These are phyloP conservation scores for Paecilomyces variotii DNA, from an alignment of 2,329 filamentous ascomycete species.

Conservation along the genomic window DNA sequence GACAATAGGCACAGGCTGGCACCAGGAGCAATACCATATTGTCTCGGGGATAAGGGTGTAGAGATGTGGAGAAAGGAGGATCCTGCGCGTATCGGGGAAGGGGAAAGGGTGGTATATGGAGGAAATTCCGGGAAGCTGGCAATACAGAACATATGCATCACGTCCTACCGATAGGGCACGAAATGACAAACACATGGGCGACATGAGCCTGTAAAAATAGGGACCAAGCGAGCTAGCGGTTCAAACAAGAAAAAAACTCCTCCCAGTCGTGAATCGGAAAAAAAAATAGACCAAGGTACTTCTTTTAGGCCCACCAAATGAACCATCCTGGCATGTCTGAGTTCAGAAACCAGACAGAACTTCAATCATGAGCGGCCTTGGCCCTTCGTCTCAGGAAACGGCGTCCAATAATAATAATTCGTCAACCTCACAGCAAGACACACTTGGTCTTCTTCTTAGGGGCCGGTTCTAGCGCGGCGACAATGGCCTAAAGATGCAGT, in stretches of 20 bases:
- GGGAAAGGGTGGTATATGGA: not conserved
- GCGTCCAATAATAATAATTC: not conserved
- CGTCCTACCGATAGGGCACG: not conserved
- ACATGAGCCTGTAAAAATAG: not conserved
- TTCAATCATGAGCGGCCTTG: not conserved
- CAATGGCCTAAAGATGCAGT: constrained; percentile 62
- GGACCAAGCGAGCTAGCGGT: not conserved
- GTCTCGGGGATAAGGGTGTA: not conserved
- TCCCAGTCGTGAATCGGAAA: not conserved
- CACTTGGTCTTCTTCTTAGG: constrained; percentile 74
- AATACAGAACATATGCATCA: constrained; percentile 1
- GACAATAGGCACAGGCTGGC: not conserved
- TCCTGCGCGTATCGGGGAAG: not conserved
- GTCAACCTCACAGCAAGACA: constrained; percentile 52
- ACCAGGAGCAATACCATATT: not conserved
- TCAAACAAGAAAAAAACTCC: not conserved
- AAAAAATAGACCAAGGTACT: not conserved
- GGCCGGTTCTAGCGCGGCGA: constrained; percentile 82
- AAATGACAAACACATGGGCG: not conserved
- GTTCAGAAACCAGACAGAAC: not conserved
- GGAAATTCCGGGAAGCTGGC: not conserved
- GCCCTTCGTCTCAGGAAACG: not conserved
- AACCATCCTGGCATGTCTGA: not conserved
- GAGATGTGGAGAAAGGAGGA: not conserved
- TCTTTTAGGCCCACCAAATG: not conserved